Evolutionary conservation across 164 flowering plant genomes (phyloP), one percentile per base, ranked within the genome.

Genomic region (Macadamia tetraphylla): DNA sequence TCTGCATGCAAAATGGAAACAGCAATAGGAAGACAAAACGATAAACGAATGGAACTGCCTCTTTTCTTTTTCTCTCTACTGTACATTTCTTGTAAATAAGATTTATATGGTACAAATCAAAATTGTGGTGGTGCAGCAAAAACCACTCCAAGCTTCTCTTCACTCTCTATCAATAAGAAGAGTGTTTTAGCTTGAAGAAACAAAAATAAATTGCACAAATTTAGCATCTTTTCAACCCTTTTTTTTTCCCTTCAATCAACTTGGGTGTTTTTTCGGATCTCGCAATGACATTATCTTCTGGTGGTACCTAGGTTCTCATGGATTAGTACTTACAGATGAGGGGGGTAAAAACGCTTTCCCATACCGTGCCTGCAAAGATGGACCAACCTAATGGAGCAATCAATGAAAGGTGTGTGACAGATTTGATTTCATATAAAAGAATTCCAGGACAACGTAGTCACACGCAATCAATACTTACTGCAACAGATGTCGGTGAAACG

Each of bases 81-180:
- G 78, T 80, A 84, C 83, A 78, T 79, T 79, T 80, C 77, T 66
- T 80, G 79, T 76, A 76, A 81, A 76, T 73, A 80, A 72, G 68
- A 71, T 73, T 73, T 69, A 71, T 85, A 88, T 84, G 86, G 73
- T 86, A 88, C 92, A 84, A 82, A 85, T 78, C 87, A 85, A 86
- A 88, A 88, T 83, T 81, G 83, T 74, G 78, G 82, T 77, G 77
- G 76, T 66, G 75, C 65, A 69, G 78, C 78, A 73, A 72, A 60
- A 74, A 73, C 75, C 81, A 73, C 76, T 60, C 71, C 74, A 66
- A 67, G 42, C 62, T 70, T 73, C 79, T 67, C 72, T 35, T 69
- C 70, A 75, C 82, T 75, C 82, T 75, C 60, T 58, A n/a, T 46
- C 23, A 77, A 71, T 69, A 67, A 62, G 74, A 71, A 70, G 66